Base-by-base conservation (phyloP, 2,329 filamentous ascomycete species). In the Nemania sp. region DNA sequence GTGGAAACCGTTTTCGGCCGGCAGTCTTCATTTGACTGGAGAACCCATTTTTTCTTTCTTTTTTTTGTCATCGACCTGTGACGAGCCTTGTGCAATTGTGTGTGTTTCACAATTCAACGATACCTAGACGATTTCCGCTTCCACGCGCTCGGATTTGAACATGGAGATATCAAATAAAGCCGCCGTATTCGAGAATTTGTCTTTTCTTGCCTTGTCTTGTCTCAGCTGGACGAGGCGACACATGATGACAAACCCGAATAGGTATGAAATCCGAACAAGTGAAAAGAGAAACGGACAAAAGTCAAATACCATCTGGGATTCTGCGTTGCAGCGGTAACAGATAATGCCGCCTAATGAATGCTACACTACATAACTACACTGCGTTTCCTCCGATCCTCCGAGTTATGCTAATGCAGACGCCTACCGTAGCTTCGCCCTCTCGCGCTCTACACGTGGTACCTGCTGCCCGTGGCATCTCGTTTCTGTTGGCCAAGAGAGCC, bases 151-250 rank as follows among this genome's bases (percentile, higher is more conserved):
- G 37, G 18, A 59, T 59, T 59, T 62, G 60, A 40, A 5, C 17
- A 55, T 59, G 4, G 29, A 10, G 12, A 62, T 48, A 52, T 59
- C 56, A 62, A 59, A 62, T 62, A 59, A 59, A 59, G 18, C 21
- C 5, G 17, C 35, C 18, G 13, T 25, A 32, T 34, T 37, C 5
- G 12, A 50, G n/a, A 40, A 32, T 45, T 58, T 46, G 43, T 20
- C 45, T 29, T 29, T 3, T 29, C 25, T 29, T 29, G 25, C 7
- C 25, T 29, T 29, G 25, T 29, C 25, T 29, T 29, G 25, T 29
- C 25, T 29, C 25, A 42, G 55, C 50, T 34, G 50, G 13, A 34
- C 25, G n/a, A 43, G 32, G 11, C 11, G 46, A 45, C 12, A 51
- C 17, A 21, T n/a, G 34, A 35, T 29, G 25, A 21, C 18, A 25